phyloP scores from a whole-genome alignment of 345 rosid species.

The Populus alba region DNA sequence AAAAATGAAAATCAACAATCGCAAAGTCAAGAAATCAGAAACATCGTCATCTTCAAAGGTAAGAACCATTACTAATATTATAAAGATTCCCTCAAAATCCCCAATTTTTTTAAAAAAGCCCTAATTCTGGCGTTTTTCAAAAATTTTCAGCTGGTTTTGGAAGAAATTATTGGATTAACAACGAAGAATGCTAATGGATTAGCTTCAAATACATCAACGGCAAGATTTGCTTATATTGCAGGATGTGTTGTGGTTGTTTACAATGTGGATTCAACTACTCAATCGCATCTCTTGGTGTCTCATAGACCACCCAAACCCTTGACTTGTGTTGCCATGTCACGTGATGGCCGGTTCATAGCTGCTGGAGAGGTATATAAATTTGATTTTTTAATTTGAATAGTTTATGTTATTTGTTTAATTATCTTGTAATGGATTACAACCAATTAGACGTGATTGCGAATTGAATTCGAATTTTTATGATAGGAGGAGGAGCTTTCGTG shows the following conservation, averaged over 20 bases:
- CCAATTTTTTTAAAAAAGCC: neutral
- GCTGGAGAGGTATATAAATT: constrained; percentile 61
- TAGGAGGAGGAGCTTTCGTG: neutral
- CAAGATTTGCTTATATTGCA: constrained; percentile 60
- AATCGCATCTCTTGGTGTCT: constrained; percentile 62
- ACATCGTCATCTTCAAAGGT: neutral
- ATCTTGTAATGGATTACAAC: neutral
- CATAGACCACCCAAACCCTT: constrained; percentile 63
- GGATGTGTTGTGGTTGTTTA: constrained; percentile 76
- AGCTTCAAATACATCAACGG: constrained; percentile 42
- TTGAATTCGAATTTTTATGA: neutral
- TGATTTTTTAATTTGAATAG: neutral
- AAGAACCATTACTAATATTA: neutral
- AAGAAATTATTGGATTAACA: constrained; percentile 70
- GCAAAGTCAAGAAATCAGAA: neutral
- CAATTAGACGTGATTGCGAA: too few relatives aligned
- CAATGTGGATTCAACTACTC: constrained; percentile 47
- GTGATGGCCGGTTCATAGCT: constrained; percentile 63
- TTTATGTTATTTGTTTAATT: neutral
- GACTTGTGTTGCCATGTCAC: constrained; percentile 59
- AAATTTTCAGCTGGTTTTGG: constrained; percentile 45
- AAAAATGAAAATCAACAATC: neutral
- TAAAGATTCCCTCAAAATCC: neutral
- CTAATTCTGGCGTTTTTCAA: neutral
- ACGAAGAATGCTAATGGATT: constrained; percentile 61